Conservation (phyloP, 768 basidiomycete species). For the Phaeotremella skinneri region DNA sequence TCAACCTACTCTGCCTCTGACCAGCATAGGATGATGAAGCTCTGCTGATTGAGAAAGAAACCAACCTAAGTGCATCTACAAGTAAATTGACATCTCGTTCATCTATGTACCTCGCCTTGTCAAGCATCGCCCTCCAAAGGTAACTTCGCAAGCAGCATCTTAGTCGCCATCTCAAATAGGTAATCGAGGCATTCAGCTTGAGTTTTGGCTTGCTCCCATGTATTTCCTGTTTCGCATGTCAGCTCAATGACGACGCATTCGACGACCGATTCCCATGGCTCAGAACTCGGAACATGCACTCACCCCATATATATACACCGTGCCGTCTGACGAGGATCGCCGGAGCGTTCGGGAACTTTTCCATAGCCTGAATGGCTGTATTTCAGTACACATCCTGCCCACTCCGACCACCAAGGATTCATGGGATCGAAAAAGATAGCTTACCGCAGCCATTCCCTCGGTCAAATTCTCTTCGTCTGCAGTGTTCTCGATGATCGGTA, state of each 20-base stretch:
- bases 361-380: constrained; percentile 61
- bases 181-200: constrained; percentile 90
- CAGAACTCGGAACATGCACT: constrained; percentile 17
- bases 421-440: constrained; percentile 8
- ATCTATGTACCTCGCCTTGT: too few species aligned
- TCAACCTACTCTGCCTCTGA: too few species aligned
- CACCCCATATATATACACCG: constrained; percentile 84
- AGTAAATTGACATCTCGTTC: too few species aligned
- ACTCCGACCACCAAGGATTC: too few species aligned
- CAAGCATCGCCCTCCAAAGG: constrained; percentile 36
- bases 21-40: too few species aligned
- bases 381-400: background rate
- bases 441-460: constrained; percentile 73
- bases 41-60: too few species aligned
- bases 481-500: constrained; percentile 89
- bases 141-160: constrained; percentile 41
- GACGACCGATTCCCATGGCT: background rate
- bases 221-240: constrained; percentile 53
- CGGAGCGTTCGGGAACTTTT: constrained; percentile 71
- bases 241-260: constrained; percentile 50
- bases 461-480: constrained; percentile 85
- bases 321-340: constrained; percentile 74
- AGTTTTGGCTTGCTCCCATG: constrained; percentile 84
- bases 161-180: constrained; percentile 69
- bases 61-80: too few species aligned